Evolutionary conservation across 2,329 filamentous ascomycete species (phyloP).

Genomic region (Ophiostoma quercus): DNA sequence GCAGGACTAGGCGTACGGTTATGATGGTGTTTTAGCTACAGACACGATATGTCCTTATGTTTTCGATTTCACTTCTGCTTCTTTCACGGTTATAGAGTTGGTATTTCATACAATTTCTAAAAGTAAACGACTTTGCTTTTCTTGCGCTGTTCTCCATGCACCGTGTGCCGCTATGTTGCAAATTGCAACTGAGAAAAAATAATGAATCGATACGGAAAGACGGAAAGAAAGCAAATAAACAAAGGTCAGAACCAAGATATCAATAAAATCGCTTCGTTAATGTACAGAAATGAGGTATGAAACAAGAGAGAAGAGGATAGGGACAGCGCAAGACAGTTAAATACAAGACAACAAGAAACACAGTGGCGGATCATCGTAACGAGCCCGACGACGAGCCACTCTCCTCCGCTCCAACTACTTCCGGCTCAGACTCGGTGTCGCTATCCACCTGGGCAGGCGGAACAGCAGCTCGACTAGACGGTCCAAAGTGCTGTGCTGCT

Average conservation of each 20-base stretch:
- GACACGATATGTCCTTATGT: neutral
- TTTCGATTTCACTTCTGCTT: neutral
- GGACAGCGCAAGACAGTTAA: neutral
- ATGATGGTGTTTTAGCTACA: neutral
- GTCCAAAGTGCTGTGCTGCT: conserved; percentile 44
- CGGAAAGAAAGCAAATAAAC: neutral
- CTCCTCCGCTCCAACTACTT: neutral
- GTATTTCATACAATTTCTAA: neutral
- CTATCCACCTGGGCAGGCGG: neutral
- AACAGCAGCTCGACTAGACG: neutral
- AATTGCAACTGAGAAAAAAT: neutral
- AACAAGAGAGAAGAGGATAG: neutral
- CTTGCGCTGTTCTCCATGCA: neutral
- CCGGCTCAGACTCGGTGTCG: neutral
- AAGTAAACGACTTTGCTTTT: neutral
- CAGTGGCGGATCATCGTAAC: neutral
- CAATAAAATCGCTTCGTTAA: conserved; percentile 12
- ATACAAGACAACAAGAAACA: neutral
- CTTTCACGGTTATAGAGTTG: neutral
- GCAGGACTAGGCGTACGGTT: conserved; percentile 3
- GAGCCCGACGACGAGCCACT: neutral
- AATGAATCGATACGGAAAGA: neutral
- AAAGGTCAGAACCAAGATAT: neutral
- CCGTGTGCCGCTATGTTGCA: conserved; percentile 1
- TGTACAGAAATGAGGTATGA: neutral